These are phyloP conservation scores for Cruciata laevipes DNA, from an alignment of 257 asterid genomes.

Conservation along the genomic window DNA sequence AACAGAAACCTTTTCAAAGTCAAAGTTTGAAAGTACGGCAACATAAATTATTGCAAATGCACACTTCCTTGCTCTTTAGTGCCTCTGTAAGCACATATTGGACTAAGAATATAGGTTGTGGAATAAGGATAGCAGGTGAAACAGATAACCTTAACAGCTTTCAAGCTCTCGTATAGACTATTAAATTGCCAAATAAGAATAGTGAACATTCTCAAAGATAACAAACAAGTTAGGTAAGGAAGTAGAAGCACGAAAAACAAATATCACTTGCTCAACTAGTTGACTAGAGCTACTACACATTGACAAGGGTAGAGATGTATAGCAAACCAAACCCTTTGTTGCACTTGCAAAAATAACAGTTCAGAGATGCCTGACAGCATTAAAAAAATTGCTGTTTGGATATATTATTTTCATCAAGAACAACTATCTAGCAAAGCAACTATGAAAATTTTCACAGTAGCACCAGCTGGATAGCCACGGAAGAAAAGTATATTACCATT, in stretches of 20 bases:
- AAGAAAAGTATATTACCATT: constrained; percentile 42
- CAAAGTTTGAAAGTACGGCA: neutral
- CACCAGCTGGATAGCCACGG: neutral
- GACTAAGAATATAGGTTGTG: neutral
- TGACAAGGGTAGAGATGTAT: neutral
- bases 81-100: neutral
- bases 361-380: neutral
- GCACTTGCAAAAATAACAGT: neutral
- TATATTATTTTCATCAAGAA: neutral
- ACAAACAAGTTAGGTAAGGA: neutral
- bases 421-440: neutral
- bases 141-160: neutral
- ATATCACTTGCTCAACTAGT: neutral
- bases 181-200: neutral
- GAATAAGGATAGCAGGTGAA: neutral
- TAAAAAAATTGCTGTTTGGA: neutral
- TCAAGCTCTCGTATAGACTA: too few species aligned
- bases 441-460: neutral
- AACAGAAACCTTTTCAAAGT: neutral
- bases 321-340: neutral
- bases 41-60: neutral
- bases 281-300: neutral
- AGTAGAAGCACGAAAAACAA: neutral
- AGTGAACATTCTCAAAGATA: neutral
- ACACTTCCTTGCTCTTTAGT: neutral